These are phyloP conservation scores for Camelina sativa DNA, from an alignment of 345 rosid species.

Conservation along the genomic window DNA sequence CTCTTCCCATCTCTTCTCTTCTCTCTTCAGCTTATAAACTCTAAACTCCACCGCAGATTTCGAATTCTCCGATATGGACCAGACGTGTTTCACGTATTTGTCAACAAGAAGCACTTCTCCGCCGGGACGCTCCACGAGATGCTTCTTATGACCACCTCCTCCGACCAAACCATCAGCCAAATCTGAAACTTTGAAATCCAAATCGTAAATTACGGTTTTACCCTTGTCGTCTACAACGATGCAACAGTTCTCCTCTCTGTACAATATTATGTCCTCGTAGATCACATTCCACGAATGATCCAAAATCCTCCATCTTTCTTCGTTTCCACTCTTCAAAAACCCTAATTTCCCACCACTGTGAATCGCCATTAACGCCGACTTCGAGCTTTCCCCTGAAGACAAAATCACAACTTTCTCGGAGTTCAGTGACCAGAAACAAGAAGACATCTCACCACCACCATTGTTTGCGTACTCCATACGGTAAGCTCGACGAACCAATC, in stretches of 20 bases:
- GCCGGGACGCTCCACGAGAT: constrained; percentile 25
- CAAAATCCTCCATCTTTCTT: constrained; percentile 36
- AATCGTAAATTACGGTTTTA: constrained; percentile 36
- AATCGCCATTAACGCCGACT: constrained; percentile 38
- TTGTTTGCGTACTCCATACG: constrained; percentile 34
- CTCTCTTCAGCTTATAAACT: constrained; percentile 43
- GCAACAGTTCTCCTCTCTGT: constrained; percentile 9
- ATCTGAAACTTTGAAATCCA: constrained; percentile 28
- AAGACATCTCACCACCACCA: constrained; percentile 20
- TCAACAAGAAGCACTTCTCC: constrained; percentile 43
- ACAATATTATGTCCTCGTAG: constrained; percentile 33
- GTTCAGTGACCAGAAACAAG: constrained; percentile 35
- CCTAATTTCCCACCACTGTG: constrained; percentile 47
- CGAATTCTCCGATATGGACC: constrained; percentile 9
- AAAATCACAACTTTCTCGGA: constrained; percentile 39
- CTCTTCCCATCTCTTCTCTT: constrained; percentile 39
- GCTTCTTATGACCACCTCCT: constrained; percentile 45
- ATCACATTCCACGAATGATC: constrained; percentile 28
- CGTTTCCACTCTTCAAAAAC: constrained; percentile 32
- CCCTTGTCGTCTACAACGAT: constrained; percentile 41
- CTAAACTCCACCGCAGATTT: constrained; percentile 42
- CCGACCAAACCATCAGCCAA: constrained; percentile 36
- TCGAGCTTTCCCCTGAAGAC: constrained; percentile 26
- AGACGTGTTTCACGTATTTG: constrained; percentile 36
- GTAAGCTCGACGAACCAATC: constrained; percentile 32